These are phyloP conservation scores for Linum trigynum DNA, from an alignment of 345 rosid species.

Conservation along the genomic window DNA sequence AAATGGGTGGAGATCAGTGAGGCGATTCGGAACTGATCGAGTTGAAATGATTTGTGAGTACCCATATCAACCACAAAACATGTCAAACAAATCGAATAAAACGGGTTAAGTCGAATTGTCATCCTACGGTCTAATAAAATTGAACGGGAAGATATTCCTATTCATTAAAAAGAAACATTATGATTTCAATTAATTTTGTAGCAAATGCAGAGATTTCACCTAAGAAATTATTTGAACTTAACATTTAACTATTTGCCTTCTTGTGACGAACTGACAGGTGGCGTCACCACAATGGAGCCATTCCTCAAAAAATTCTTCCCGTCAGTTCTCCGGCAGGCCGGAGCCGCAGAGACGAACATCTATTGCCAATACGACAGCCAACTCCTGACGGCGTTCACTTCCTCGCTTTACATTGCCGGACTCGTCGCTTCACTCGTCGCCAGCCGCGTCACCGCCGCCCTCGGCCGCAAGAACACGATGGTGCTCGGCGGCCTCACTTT, in stretches of 20 bases:
- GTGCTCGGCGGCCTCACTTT: constrained; percentile 65
- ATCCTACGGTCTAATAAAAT: no score
- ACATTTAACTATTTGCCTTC: background rate
- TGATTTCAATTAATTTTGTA: no score
- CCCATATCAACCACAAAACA: no score
- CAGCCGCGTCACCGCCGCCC: constrained; percentile 41
- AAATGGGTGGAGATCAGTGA: no score
- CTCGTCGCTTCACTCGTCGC: constrained; percentile 58
- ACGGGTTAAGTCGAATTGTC: no score
- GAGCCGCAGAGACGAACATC: constrained; percentile 43
- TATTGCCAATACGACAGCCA: constrained; percentile 60
- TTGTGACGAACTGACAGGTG: constrained; percentile 34
- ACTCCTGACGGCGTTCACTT: constrained; percentile 60
- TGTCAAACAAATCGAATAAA: no score
- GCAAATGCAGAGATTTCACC: no score
- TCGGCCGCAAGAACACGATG: constrained; percentile 66
- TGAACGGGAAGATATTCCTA: no score
- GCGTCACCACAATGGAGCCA: constrained; percentile 80
- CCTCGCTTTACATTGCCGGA: constrained; percentile 71
- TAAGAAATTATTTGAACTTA: no score
- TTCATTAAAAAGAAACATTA: no score
- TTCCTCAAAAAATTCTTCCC: constrained; percentile 79
- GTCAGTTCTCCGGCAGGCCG: constrained; percentile 35
- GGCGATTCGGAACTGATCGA: no score
- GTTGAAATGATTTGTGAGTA: no score